Percentiles rank a stretch among this genome's conserved stretches.
These are phyloP conservation scores for Curvularia spicifera DNA, from an alignment of 2,329 filamentous ascomycete species.

Conservation along the genomic window DNA sequence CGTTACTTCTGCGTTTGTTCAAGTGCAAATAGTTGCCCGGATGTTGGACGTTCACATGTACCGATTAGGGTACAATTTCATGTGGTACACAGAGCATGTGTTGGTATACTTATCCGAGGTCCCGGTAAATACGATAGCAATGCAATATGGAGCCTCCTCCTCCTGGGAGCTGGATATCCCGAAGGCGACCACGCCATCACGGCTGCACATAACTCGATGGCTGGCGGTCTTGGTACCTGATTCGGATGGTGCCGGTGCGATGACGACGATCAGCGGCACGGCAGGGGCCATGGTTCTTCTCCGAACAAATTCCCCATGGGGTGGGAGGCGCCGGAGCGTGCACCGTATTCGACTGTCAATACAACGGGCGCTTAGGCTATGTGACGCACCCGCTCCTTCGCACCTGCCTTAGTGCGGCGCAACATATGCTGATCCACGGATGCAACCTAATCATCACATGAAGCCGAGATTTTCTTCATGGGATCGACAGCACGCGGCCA, in stretches of 20 bases:
- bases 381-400: background rate
- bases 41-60: slow-evolving; percentile 6
- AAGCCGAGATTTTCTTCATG: slow-evolving; percentile 15
- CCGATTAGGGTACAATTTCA: background rate
- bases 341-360: slow-evolving; percentile 24
- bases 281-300: slow-evolving; percentile 10
- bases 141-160: background rate
- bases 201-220: slow-evolving; percentile 2
- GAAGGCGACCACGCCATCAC: background rate
- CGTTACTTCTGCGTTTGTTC: background rate
- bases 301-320: slow-evolving; percentile 15
- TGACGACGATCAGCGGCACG: slow-evolving; percentile 11
- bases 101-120: background rate
- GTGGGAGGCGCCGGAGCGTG: slow-evolving; percentile 20
- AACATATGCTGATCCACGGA: background rate
- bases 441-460: slow-evolving; percentile 17
- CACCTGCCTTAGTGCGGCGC: slow-evolving; percentile 14
- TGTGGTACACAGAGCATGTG: background rate
- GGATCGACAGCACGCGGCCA: background rate
- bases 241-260: slow-evolving; percentile 1
- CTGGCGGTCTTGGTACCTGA: slow-evolving; percentile 9
- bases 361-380: slow-evolving; percentile 9
- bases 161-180: background rate
- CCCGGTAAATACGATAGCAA: background rate
- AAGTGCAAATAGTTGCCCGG: background rate